Evolutionary conservation across 2,329 filamentous ascomycete species (phyloP).

Genomic region (Xylaria sp.): DNA sequence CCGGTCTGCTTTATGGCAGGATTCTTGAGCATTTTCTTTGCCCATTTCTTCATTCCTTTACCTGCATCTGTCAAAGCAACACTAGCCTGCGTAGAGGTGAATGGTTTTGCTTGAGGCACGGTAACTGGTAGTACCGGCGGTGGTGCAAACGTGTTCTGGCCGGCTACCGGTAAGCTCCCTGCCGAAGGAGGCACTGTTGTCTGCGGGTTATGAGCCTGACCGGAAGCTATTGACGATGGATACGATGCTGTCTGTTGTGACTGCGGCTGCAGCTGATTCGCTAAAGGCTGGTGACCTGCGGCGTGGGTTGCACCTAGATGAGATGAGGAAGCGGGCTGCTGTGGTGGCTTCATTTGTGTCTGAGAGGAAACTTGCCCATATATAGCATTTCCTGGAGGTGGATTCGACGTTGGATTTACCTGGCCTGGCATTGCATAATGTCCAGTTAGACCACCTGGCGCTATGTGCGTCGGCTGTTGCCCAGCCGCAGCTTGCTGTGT

Average conservation of each 20-base stretch:
- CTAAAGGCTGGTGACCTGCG: constrained; percentile 13
- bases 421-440: constrained; percentile 17
- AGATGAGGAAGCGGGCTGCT: constrained; percentile 32
- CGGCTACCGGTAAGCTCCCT: not conserved
- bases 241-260: constrained; percentile 8
- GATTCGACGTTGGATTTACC: constrained; percentile 24
- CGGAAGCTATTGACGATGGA: not conserved
- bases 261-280: constrained; percentile 10
- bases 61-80: constrained; percentile 41
- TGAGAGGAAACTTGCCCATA: constrained; percentile 28
- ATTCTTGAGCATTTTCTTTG: constrained; percentile 46
- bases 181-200: not conserved
- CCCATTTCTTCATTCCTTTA: constrained; percentile 49
- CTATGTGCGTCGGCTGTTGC: constrained; percentile 36
- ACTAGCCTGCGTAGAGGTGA: constrained; percentile 40
- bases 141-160: constrained; percentile 23
- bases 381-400: constrained; percentile 14
- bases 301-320: constrained; percentile 6
- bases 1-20: constrained; percentile 44
- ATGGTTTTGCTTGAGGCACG: constrained; percentile 34
- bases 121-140: constrained; percentile 16
- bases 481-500: constrained; percentile 28
- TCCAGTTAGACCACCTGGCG: constrained; percentile 1
- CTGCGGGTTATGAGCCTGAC: constrained; percentile 27
- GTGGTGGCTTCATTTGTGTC: constrained; percentile 31